These are phyloP conservation scores for Neotropicomus parvogracilis DNA, from an alignment of 1,284 basidiomycete species.

Conservation along the genomic window DNA sequence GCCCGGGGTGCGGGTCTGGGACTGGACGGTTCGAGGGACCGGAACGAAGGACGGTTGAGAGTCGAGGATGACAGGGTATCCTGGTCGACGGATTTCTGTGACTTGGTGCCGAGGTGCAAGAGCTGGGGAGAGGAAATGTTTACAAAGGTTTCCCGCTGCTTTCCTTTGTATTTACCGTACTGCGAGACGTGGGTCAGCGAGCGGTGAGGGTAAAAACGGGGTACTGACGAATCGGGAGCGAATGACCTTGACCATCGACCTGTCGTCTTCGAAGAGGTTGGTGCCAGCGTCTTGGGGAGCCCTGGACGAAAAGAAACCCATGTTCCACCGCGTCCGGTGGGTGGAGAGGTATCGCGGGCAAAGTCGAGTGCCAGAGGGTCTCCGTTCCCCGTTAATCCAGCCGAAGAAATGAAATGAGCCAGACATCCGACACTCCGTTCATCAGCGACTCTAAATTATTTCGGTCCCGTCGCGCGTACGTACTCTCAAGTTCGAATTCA, in stretches of 20 bases:
- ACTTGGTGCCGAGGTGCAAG: slow-evolving; percentile 18
- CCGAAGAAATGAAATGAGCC: slow-evolving; percentile 4
- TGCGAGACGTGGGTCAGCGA: slow-evolving; percentile 28
- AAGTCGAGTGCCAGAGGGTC: slow-evolving; percentile 26
- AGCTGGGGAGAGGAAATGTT: slow-evolving; percentile 24
- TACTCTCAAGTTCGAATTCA: background rate
- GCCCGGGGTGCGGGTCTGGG: slow-evolving; percentile 32
- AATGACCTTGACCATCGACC: slow-evolving; percentile 58
- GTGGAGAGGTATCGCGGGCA: slow-evolving; percentile 14
- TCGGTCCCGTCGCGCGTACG: slow-evolving; percentile 18
- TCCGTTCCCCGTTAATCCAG: slow-evolving; percentile 10
- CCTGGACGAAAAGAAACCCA: slow-evolving; percentile 59
- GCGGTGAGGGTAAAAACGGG: slow-evolving; percentile 12
- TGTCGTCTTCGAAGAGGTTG: slow-evolving; percentile 37
- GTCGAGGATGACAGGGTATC: slow-evolving; percentile 11
- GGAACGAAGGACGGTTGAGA: slow-evolving; percentile 18
- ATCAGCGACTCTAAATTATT: no score
- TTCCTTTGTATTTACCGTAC: slow-evolving; percentile 66
- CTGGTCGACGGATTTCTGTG: slow-evolving; percentile 21
- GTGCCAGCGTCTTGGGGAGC: slow-evolving; percentile 42
- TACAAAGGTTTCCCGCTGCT: slow-evolving; percentile 47
- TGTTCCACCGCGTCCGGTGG: slow-evolving; percentile 22
- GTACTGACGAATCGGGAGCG: slow-evolving; percentile 70
- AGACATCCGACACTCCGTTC: slow-evolving; percentile 30
- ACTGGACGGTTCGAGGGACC: slow-evolving; percentile 24